These are phyloP conservation scores for Phialophora macrospora DNA, from an alignment of 2,329 filamentous ascomycete species.

Conservation along the genomic window DNA sequence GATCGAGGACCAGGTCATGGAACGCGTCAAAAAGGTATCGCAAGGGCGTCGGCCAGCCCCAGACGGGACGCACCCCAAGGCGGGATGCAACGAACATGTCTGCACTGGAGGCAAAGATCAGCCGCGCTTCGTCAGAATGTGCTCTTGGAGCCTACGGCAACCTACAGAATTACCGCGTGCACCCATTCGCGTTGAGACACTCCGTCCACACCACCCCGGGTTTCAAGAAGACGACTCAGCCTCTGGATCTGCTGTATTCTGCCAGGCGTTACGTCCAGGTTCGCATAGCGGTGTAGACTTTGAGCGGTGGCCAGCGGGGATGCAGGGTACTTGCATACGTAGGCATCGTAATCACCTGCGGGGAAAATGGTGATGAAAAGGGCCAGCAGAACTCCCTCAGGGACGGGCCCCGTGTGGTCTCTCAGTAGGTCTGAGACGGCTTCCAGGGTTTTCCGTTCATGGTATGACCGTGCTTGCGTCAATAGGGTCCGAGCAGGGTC, in stretches of 20 bases:
- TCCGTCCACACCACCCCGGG: slow-evolving; percentile 13
- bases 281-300: slow-evolving; percentile 8
- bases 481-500: slow-evolving; percentile 6
- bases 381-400: slow-evolving; percentile 4
- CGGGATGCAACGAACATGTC: slow-evolving; percentile 13
- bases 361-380: slow-evolving; percentile 10
- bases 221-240: slow-evolving; percentile 7
- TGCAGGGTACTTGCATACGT: slow-evolving; percentile 11
- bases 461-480: slow-evolving; percentile 14
- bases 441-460: slow-evolving; percentile 14
- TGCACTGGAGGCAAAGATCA: slow-evolving; percentile 5
- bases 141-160: not conserved
- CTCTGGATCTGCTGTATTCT: slow-evolving; percentile 10
- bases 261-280: slow-evolving; percentile 14
- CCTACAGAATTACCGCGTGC: slow-evolving; percentile 12
- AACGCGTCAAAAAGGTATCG: slow-evolving; percentile 5
- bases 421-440: not conserved
- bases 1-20: slow-evolving; percentile 10
- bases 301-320: slow-evolving; percentile 17
- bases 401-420: not conserved
- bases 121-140: not conserved
- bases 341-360: slow-evolving; percentile 5
- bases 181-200: not conserved
- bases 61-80: slow-evolving; percentile 23
- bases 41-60: slow-evolving; percentile 13